Conservation (phyloP, 1,284 basidiomycete genomes). For the Ceratobasidium sp. region DNA sequence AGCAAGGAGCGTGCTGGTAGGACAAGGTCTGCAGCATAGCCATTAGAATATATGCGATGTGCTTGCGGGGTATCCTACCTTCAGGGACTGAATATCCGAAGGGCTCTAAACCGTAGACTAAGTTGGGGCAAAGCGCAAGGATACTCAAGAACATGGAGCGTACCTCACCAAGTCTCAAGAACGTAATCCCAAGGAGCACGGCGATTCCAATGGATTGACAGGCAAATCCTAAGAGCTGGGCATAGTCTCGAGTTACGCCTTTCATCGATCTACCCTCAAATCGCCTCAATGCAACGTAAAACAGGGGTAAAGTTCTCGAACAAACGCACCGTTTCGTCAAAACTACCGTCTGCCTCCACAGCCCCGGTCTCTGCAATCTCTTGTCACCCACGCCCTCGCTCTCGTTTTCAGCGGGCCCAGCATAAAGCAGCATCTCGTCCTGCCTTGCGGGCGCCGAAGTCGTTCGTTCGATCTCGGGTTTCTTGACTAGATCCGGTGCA, state of each 20-base stretch:
- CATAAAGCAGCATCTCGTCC: slow-evolving; percentile 32
- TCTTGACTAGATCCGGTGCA: neutral
- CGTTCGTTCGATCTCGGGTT: neutral
- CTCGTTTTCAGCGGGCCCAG: slow-evolving; percentile 6
- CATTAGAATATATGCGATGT: too few relatives aligned
- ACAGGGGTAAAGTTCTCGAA: too few relatives aligned
- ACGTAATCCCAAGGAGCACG: slow-evolving; percentile 52
- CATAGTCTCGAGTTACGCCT: slow-evolving; percentile 48
- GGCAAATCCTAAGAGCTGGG: slow-evolving; percentile 48
- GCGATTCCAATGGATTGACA: slow-evolving; percentile 48
- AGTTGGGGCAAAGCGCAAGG: too few relatives aligned
- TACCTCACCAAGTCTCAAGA: slow-evolving; percentile 51
- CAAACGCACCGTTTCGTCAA: slow-evolving; percentile 46
- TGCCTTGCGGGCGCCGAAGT: slow-evolving; percentile 9
- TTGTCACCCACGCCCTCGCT: neutral
- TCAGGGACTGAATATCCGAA: slow-evolving; percentile 61
- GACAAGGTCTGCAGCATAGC: slow-evolving; percentile 42
- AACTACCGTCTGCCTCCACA: slow-evolving; percentile 46
- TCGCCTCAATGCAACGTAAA: too few relatives aligned
- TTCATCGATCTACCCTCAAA: slow-evolving; percentile 43
- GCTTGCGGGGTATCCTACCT: slow-evolving; percentile 55
- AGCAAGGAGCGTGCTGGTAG: slow-evolving; percentile 55
- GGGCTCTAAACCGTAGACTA: too few relatives aligned
- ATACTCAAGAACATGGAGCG: neutral
- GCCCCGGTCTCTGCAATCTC: slow-evolving; percentile 36